Evolutionary conservation across 108 stramenopile species (phyloP).

Genomic region (Skeletonema marinoi): DNA sequence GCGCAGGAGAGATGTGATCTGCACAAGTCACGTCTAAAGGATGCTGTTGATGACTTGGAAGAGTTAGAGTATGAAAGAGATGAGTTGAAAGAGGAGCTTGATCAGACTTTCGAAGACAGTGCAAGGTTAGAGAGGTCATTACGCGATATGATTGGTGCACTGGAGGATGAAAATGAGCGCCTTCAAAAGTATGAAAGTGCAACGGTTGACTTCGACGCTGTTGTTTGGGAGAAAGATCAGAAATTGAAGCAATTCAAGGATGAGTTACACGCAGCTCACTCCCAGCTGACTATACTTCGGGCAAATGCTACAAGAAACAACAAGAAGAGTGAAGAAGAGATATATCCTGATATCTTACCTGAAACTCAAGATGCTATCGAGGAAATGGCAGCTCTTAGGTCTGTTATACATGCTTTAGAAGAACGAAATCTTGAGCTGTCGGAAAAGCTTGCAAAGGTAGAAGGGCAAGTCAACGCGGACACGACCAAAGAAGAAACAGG

Average conservation of each 20-base stretch:
- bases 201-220: conserved; percentile 27
- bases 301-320: not conserved
- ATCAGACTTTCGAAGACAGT: conserved; percentile 7
- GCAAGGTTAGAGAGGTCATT: conserved; percentile 22
- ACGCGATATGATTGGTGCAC: conserved; percentile 17
- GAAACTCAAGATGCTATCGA: conserved; percentile 4
- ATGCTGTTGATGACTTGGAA: conserved; percentile 48
- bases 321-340: not conserved
- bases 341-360: conserved; percentile 37
- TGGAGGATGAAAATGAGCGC: conserved; percentile 37
- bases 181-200: conserved; percentile 21
- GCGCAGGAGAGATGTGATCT: conserved; percentile 35
- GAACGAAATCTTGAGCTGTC: conserved; percentile 20
- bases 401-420: conserved; percentile 13
- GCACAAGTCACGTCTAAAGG: conserved; percentile 30
- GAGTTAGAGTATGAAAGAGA: conserved; percentile 41
- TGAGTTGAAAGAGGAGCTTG: conserved; percentile 17
- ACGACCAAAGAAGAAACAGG: conserved; percentile 3
- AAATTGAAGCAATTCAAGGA: conserved; percentile 4
- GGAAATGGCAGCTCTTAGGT: conserved; percentile 19
- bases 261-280: conserved; percentile 5
- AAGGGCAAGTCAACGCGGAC: conserved; percentile 6
- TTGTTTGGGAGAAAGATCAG: conserved; percentile 23
- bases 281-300: not conserved
- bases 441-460: not conserved